These are phyloP conservation scores for Blumeriella jaapii DNA, from an alignment of 2,329 filamentous ascomycete species.

Conservation along the genomic window DNA sequence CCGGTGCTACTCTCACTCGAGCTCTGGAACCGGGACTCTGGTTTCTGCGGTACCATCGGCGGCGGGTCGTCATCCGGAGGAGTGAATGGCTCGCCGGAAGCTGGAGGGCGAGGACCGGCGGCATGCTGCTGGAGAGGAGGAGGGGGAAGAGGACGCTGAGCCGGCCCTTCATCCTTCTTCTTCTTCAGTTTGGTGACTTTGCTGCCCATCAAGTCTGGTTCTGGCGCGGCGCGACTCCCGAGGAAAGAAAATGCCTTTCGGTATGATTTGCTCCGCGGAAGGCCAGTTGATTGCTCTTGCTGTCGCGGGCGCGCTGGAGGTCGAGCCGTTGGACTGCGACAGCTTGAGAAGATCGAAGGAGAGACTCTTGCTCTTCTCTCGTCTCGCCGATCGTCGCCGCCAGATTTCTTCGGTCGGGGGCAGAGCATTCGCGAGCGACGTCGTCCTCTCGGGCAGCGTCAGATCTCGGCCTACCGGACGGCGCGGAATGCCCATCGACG, in stretches of 20 bases:
- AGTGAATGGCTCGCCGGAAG: constrained; percentile 17
- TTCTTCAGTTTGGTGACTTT: constrained; percentile 24
- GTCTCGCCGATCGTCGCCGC: constrained; percentile 22
- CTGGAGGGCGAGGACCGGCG: constrained; percentile 18
- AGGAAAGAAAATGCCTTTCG: constrained; percentile 21
- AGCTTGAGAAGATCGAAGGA: constrained; percentile 25
- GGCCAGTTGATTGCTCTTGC: constrained; percentile 14
- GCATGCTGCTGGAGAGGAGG: constrained; percentile 10
- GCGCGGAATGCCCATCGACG: constrained; percentile 18
- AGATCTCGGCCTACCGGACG: constrained; percentile 15
- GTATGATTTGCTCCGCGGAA: constrained; percentile 14
- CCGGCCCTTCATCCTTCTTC: constrained; percentile 11
- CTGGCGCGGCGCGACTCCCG: constrained; percentile 16
- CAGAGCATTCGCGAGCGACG: constrained; percentile 19
- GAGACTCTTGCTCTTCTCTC: constrained; percentile 20
- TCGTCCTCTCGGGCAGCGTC: constrained; percentile 6
- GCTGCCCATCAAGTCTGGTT: constrained; percentile 24
- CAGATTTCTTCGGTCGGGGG: constrained; percentile 22
- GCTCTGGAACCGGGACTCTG: constrained; percentile 11
- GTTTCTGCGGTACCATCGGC: constrained; percentile 15
- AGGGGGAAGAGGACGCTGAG: constrained; percentile 8
- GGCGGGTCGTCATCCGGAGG: constrained; percentile 16
- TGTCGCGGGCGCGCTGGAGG: constrained; percentile 17
- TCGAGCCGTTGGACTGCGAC: constrained; percentile 25
- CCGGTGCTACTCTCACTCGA: constrained; percentile 1